Conservation (phyloP, 1,139 yeast species). For the Geotrichum macrosporum region DNA sequence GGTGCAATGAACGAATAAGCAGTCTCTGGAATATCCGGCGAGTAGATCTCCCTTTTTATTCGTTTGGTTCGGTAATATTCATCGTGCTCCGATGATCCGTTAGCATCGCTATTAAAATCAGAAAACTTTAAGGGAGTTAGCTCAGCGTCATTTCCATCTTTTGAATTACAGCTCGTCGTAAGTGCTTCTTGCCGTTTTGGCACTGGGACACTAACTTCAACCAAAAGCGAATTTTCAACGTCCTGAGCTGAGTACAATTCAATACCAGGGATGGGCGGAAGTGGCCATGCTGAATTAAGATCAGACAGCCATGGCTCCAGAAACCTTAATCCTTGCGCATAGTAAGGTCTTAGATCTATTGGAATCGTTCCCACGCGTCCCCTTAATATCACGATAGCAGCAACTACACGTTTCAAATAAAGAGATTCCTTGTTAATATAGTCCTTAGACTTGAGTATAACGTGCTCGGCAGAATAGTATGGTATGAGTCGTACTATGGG, state of each 20-base stretch:
- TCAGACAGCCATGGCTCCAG: slow-evolving; percentile 55
- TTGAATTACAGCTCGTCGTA: slow-evolving; percentile 30
- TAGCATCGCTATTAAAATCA: too few species aligned
- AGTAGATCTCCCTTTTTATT: slow-evolving; percentile 50
- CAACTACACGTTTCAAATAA: slow-evolving; percentile 61
- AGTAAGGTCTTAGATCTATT: slow-evolving; percentile 75
- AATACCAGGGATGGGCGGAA: slow-evolving; percentile 67
- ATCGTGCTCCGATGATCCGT: not conserved
- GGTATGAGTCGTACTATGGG: slow-evolving; percentile 70
- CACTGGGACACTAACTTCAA: slow-evolving; percentile 54
- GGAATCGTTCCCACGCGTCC: slow-evolving; percentile 81
- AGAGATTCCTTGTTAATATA: slow-evolving; percentile 15
- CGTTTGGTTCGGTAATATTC: slow-evolving; percentile 60
- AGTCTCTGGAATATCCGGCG: slow-evolving; percentile 24
- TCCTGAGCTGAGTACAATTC: slow-evolving; percentile 62
- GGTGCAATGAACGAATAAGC: slow-evolving; percentile 16
- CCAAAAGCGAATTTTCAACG: slow-evolving; percentile 72
- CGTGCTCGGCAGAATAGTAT: slow-evolving; percentile 76
- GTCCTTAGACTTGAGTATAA: slow-evolving; percentile 27
- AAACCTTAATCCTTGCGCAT: slow-evolving; percentile 61
- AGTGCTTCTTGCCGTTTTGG: slow-evolving; percentile 1
- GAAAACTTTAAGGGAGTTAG: too few species aligned
- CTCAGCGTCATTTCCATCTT: too few species aligned
- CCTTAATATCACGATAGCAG: slow-evolving; percentile 77
- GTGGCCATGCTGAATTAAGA: slow-evolving; percentile 56